Conservation (phyloP, 2,329 filamentous ascomycete species). For the Tolypocladium capitatum region DNA sequence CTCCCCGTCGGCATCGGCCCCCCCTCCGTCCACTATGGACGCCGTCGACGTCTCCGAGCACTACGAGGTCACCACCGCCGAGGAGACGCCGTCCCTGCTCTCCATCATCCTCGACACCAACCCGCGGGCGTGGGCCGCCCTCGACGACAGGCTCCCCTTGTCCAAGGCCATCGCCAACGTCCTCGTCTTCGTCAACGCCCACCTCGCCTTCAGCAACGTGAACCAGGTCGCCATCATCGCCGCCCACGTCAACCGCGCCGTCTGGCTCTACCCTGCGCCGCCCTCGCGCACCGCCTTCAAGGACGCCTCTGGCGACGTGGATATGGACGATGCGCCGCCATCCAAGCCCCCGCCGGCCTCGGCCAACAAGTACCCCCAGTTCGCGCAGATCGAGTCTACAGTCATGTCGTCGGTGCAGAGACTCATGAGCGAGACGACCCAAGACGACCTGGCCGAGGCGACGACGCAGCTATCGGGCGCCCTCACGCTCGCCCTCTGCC, state of each 20-base stretch:
- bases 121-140: constrained; percentile 79
- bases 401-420: constrained; percentile 60
- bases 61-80: constrained; percentile 41
- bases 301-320: constrained; percentile 35
- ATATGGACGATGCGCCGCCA: constrained; percentile 39
- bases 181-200: constrained; percentile 92
- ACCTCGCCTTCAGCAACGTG: constrained; percentile 83
- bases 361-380: constrained; percentile 89
- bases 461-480: constrained; percentile 87
- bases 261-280: constrained; percentile 70
- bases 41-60: constrained; percentile 45
- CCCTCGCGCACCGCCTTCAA: constrained; percentile 13
- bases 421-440: constrained; percentile 58
- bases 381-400: constrained; percentile 72
- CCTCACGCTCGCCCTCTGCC: constrained; percentile 73
- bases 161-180: constrained; percentile 76
- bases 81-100: constrained; percentile 64
- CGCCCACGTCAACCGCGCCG: constrained; percentile 71
- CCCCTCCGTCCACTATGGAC: constrained; percentile 28
- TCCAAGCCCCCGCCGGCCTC: constrained; percentile 23
- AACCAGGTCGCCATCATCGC: constrained; percentile 90
- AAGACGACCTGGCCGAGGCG: constrained; percentile 52
- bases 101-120: constrained; percentile 93
- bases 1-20: constrained; percentile 8
- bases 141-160: constrained; percentile 62